phyloP scores from a whole-genome alignment of 768 basidiomycete species.

The Crepidotus variabilis region DNA sequence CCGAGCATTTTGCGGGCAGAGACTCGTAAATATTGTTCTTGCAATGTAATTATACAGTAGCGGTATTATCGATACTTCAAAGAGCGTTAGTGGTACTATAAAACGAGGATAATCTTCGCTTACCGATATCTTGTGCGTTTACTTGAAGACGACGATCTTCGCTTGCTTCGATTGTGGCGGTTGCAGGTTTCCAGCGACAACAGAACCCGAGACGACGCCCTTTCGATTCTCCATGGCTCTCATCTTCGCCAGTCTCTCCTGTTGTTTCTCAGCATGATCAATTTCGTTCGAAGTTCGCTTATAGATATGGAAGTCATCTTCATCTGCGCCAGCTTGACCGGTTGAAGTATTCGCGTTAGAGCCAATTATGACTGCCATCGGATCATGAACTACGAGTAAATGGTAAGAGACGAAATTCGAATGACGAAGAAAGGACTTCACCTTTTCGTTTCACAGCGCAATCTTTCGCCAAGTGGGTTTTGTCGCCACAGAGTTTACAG shows the following conservation, averaged over 20 bases:
- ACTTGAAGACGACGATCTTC: conserved; percentile 29
- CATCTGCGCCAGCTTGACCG: conserved; percentile 74
- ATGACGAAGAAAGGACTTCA: conserved; percentile 14
- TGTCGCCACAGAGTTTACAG: conserved; percentile 87
- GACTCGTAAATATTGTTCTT: too few species aligned
- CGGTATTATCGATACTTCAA: too few species aligned
- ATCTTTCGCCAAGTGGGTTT: conserved; percentile 80
- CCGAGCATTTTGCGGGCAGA: too few species aligned
- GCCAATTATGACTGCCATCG: conserved; percentile 27
- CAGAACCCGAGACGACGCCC: conserved; percentile 38
- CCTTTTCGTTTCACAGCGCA: conserved; percentile 67
- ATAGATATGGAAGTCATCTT: conserved; percentile 90
- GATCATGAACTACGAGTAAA: conserved; percentile 33
- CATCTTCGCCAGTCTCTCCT: conserved; percentile 35
- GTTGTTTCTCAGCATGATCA: conserved; percentile 53
- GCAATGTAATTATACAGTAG: too few species aligned
- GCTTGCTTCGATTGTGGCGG: conserved; percentile 38
- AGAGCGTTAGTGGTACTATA: too few species aligned
- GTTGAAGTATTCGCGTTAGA: conserved; percentile 29
- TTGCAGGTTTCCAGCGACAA: conserved; percentile 27
- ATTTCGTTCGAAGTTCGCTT: conserved; percentile 61
- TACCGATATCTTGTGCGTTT: not conserved
- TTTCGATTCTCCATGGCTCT: conserved; percentile 34
- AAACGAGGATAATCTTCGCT: too few species aligned
- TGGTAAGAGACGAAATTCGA: conserved; percentile 1